Evolutionary conservation across 768 basidiomycete species (phyloP).

Genomic region (Agrocybe pediades): DNA sequence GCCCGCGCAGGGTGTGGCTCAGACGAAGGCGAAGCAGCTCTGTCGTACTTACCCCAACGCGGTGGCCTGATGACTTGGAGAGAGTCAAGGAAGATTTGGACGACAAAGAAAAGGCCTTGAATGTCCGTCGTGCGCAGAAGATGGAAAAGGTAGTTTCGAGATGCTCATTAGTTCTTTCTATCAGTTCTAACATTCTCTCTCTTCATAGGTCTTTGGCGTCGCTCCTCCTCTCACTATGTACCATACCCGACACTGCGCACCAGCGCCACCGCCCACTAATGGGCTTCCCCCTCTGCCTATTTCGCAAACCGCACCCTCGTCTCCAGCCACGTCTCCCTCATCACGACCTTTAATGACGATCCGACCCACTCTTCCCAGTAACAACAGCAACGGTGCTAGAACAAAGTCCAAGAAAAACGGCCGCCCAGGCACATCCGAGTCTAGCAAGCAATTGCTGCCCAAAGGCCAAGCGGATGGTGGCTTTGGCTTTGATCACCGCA

Average conservation of each 20-base stretch:
- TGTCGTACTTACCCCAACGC: constrained; percentile 44
- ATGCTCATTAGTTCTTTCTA: constrained; percentile 18
- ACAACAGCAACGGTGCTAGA: constrained; percentile 50
- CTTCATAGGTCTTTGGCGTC: constrained; percentile 72
- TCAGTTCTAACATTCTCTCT: background rate
- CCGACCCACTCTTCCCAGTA: constrained; percentile 57
- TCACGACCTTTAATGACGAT: constrained; percentile 21
- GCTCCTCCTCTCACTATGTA: constrained; percentile 81
- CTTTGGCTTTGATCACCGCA: constrained; percentile 11
- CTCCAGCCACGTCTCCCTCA: constrained; percentile 1
- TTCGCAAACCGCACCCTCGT: background rate
- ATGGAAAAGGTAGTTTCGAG: constrained; percentile 90
- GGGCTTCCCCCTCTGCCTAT: constrained; percentile 6
- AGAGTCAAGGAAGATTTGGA: constrained; percentile 71
- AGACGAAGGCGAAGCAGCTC: constrained; percentile 57
- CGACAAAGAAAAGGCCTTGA: constrained; percentile 74
- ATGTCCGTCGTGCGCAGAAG: constrained; percentile 78
- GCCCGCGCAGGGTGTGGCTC: constrained; percentile 41
- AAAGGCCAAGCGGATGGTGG: constrained; percentile 17
- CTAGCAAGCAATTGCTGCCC: constrained; percentile 51
- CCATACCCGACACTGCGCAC: constrained; percentile 53
- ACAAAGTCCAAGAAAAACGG: constrained; percentile 39
- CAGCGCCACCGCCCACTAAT: constrained; percentile 5
- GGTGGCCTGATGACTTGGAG: constrained; percentile 59
- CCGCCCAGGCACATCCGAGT: constrained; percentile 69